These are phyloP conservation scores for Lactarius akahatsu DNA, from an alignment of 768 basidiomycete species.

Conservation along the genomic window DNA sequence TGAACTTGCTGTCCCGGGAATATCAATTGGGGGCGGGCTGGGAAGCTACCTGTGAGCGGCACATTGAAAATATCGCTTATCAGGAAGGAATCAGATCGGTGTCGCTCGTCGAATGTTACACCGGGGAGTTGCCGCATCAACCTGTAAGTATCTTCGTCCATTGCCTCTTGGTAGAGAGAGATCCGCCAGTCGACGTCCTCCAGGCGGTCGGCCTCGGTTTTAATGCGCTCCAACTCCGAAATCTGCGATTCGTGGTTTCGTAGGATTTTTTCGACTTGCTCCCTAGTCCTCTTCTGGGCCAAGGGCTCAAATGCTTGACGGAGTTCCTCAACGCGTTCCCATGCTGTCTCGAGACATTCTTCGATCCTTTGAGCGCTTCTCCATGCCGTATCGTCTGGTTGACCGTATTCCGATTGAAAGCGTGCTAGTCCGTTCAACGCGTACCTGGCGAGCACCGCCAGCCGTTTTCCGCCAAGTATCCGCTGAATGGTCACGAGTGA, in stretches of 20 bases:
- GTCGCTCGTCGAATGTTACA: neutral
- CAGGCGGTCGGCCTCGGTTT: neutral
- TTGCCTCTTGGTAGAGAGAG: neutral
- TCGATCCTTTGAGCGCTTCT: neutral
- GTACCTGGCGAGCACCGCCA: neutral
- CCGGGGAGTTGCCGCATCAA: constrained; percentile 1
- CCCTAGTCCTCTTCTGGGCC: neutral
- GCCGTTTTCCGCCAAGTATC: neutral
- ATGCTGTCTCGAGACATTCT: neutral
- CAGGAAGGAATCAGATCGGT: neutral
- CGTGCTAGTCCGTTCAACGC: neutral
- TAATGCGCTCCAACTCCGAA: neutral
- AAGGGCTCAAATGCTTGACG: neutral
- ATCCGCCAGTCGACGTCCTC: neutral
- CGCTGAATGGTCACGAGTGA: constrained; percentile 17
- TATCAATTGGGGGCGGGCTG: neutral
- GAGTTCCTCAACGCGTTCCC: neutral
- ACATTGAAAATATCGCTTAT: too few relatives aligned
- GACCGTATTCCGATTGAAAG: neutral
- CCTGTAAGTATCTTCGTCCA: neutral
- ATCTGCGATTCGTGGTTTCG: neutral
- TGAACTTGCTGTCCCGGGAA: too few relatives aligned
- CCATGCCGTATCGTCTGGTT: neutral
- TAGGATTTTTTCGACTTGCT: neutral
- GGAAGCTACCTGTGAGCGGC: too few relatives aligned